A percentile compares a stretch with the other conserved stretches of the same genome.
phyloP scores from a whole-genome alignment of 2,329 filamentous ascomycete species.

The Pleomassaria siparia region DNA sequence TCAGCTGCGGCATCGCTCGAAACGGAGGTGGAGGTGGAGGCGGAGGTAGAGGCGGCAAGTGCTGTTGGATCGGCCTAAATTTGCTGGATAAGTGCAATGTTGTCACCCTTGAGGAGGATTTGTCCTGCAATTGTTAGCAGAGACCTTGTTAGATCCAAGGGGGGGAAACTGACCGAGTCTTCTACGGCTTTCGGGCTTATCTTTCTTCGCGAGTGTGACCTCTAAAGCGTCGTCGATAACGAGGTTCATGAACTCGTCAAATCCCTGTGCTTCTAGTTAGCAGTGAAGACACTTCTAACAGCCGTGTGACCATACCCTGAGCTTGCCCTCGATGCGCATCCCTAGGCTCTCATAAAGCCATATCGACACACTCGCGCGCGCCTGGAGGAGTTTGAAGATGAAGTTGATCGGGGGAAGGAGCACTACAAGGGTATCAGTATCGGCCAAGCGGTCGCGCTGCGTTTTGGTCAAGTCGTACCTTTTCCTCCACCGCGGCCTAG shows the following conservation, averaged over 20 bases:
- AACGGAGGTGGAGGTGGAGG: not conserved
- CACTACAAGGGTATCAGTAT: constrained; percentile 47
- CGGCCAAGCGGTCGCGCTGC: constrained; percentile 6
- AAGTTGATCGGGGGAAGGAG: constrained; percentile 80
- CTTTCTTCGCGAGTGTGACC: constrained; percentile 82
- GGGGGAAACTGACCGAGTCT: constrained; percentile 65
- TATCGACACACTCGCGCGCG: constrained; percentile 83
- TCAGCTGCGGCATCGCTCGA: not conserved
- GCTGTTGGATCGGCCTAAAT: constrained; percentile 14
- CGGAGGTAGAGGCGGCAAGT: not conserved
- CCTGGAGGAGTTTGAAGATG: constrained; percentile 88
- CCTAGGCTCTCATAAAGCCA: constrained; percentile 97
- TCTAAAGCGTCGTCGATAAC: constrained; percentile 95
- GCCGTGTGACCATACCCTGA: constrained; percentile 66
- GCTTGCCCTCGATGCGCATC: constrained; percentile 94
- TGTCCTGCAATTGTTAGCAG: constrained; percentile 52
- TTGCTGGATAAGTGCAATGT: constrained; percentile 74
- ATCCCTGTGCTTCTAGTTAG: constrained; percentile 64
- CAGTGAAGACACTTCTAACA: not conserved
- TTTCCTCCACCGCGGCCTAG: constrained; percentile 58
- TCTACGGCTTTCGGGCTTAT: constrained; percentile 73
- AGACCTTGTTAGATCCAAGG: not conserved
- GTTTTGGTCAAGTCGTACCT: constrained; percentile 24
- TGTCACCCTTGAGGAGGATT: constrained; percentile 85
- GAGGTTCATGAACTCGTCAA: constrained; percentile 99